Evolutionary conservation across 2,329 filamentous ascomycete genomes (phyloP), one percentile per base, ranked within the genome.

Genomic region (Trichophyton benhamiae): DNA sequence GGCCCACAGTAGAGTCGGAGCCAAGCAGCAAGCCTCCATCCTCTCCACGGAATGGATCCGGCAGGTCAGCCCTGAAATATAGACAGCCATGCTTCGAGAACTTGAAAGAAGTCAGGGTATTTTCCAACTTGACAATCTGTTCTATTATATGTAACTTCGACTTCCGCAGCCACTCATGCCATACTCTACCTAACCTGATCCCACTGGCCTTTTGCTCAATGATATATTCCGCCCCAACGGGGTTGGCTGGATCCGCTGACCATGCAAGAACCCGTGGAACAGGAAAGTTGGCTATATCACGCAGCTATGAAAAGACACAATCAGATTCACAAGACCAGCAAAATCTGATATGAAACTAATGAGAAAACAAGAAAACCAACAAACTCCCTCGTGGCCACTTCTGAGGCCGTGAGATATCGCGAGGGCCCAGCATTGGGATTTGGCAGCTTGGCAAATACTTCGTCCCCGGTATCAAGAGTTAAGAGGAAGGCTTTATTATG

Each of bases 361-460:
- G 3, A 59, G n/a, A 11, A 11, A 4, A n/a, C 3, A 27, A 30
- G 27, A 30, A 27, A 30, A 60, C 66, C 64, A 66, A 70, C 68
- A 55, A 71, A 57, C 27, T 69, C 61, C 15, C 61, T 61, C 20
- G 68, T 70, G 2, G 68, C 69, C 38, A 71, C 66, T 59, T 71
- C 67, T 36, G 68, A 69, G 5, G 69, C 66, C 1, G n/a, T 48
- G 17, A 17, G 11, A 20, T 33, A 59, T 5, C 9, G 27, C 8
- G 65, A 53, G 57, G 66, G 65, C 4, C 68, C 68, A 3, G 68
- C 68, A 57, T 71, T 71, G 0, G 68, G 69, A 41, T 70, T 71
- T 15, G 68, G 69, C 25, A 71, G 63, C 58, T 68, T 68, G 5
- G 66, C 68, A 58, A 70, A 61, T n/a, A 71, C 66, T 59, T 71